Evolutionary conservation across 805 yeast species (phyloP).

Genomic region (Ogataea thermomethanolica): DNA sequence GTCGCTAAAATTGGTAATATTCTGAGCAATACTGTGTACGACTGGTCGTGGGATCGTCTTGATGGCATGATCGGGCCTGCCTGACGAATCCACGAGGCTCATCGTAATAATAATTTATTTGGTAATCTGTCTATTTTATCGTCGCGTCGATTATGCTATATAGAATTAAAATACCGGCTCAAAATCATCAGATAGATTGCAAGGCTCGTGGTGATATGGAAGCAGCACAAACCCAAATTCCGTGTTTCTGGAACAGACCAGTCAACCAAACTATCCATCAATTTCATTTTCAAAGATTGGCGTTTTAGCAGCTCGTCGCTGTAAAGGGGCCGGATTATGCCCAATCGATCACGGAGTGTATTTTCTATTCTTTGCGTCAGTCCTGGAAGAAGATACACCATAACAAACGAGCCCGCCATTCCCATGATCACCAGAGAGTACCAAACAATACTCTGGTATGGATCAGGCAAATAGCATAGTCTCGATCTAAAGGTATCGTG

Average conservation of each 20-base stretch:
- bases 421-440: slow-evolving; percentile 16
- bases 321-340: slow-evolving; percentile 6
- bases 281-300: slow-evolving; percentile 3
- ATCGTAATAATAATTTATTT: background rate
- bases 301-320: slow-evolving; percentile 7
- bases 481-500: slow-evolving; percentile 28
- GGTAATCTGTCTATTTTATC: slow-evolving; percentile 1
- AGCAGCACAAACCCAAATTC: slow-evolving; percentile 11
- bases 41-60: slow-evolving; percentile 15
- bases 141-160: slow-evolving; percentile 17
- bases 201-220: slow-evolving; percentile 10
- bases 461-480: slow-evolving; percentile 32
- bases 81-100: slow-evolving; percentile 1
- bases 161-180: slow-evolving; percentile 18
- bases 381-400: slow-evolving; percentile 17
- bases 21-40: slow-evolving; percentile 20
- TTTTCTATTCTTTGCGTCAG: slow-evolving; percentile 9
- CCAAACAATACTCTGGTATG: slow-evolving; percentile 21
- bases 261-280: slow-evolving; percentile 12
- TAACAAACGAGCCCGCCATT: slow-evolving; percentile 18
- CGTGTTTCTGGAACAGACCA: slow-evolving; percentile 22
- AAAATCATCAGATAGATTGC: slow-evolving; percentile 10
- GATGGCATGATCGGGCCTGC: slow-evolving; percentile 6
- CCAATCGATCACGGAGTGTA: slow-evolving; percentile 2
- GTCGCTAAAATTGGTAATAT: slow-evolving; percentile 25